These are phyloP conservation scores for Colletotrichum lindemuthianum DNA, from an alignment of 2,329 filamentous ascomycete species.

Conservation along the genomic window DNA sequence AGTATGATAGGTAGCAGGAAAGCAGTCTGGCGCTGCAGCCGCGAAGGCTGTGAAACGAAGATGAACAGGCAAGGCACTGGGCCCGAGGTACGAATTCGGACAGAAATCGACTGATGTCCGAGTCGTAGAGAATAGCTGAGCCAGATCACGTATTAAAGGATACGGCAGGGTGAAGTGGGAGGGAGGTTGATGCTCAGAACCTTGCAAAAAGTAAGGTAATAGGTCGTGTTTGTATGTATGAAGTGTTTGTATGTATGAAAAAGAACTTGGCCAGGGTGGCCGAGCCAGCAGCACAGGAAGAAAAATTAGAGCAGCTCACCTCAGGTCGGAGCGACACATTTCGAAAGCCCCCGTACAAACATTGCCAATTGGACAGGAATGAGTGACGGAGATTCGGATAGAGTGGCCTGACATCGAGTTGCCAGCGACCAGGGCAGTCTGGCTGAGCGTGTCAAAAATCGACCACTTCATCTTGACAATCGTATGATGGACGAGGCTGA, in stretches of 20 bases:
- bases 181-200: background rate
- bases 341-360: constrained; percentile 18
- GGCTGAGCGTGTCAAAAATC: constrained; percentile 35
- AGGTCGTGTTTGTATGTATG: background rate
- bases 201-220: too few relatives aligned
- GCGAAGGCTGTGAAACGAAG: background rate
- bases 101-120: constrained; percentile 27
- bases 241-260: constrained; percentile 8
- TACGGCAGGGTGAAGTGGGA: background rate
- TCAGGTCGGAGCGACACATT: too few relatives aligned
- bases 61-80: constrained; percentile 1
- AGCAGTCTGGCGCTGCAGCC: background rate
- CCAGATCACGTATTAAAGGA: constrained; percentile 20
- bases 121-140: constrained; percentile 20
- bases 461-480: constrained; percentile 40
- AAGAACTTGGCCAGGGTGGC: constrained; percentile 29
- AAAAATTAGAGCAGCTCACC: background rate
- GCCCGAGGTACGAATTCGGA: constrained; percentile 10
- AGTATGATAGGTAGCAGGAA: too few relatives aligned
- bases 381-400: constrained; percentile 25
- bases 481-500: constrained; percentile 52
- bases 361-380: constrained; percentile 14
- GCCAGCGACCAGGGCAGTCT: constrained; percentile 34
- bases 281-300: constrained; percentile 9
- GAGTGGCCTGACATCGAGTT: constrained; percentile 37